Evolutionary conservation across 768 basidiomycete species (phyloP), one percentile per base, ranked within the genome.

Genomic region (Phaeotremella fagi): DNA sequence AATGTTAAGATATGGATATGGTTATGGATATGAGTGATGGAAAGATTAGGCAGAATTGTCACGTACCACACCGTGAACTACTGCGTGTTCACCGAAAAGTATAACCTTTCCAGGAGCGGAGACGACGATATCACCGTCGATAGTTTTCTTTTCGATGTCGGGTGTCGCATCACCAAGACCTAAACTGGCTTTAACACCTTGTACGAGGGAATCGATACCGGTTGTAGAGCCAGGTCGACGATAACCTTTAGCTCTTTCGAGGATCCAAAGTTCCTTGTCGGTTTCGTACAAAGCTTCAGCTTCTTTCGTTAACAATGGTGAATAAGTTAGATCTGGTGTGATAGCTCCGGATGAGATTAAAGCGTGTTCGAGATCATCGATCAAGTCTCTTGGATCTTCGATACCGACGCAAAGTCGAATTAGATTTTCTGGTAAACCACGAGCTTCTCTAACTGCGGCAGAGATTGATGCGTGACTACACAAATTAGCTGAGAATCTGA

Each of bases 91-190:
- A 44, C 95, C 95, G 61, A 98, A 99, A 57, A 99, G 75, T 60
- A 99, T 98, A 54, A 98, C 88, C 71, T 99, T 99, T 23, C 95
- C 95, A 6, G 95, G 95, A 2, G 95, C 90, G 52, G 90, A 91
- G 53, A 97, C 85, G 48, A 95, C 80, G 42, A 76, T 70, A 31
- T 75, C 75, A 23, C 61, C 60, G 2, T 60, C 52, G 22, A 66
- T 48, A 16, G 36, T 52, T 26, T 57, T 65, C 20, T 47, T n/a
- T 52, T 63, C 51, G 1, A n/a, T 24, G 5, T 23, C 47, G 24
- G 11, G 31, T 23, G 25, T 24, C 3, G 25, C 38, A 4, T 38
- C 24, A 48, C 43, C 50, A 28, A 70, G 26, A 20, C 68, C 64
- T n/a, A 70, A 50, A 35, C 61, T 55, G 7, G 42, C 49, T 48